Percentiles rank a stretch among this genome's conserved stretches.
phyloP scores from a whole-genome alignment of 352 stramenopile genomes.

The Discostella stelligera region DNA sequence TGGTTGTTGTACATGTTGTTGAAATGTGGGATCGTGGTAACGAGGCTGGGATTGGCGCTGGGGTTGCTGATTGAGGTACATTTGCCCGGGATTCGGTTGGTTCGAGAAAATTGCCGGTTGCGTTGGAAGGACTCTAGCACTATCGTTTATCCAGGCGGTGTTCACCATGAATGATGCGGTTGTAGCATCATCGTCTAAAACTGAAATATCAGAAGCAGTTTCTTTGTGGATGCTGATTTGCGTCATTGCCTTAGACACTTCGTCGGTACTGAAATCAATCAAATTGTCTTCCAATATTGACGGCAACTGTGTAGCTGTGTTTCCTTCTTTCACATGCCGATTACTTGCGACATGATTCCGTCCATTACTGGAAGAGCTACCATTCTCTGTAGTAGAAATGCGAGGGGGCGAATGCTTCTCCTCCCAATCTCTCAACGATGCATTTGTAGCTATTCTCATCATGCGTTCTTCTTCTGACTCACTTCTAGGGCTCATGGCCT shows the following conservation, averaged over 20 bases:
- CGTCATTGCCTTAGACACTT: conserved; percentile 20
- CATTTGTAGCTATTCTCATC: conserved; percentile 35
- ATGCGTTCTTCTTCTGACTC: conserved; percentile 42
- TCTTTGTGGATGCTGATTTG: background rate
- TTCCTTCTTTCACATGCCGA: conserved; percentile 8
- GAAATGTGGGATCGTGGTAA: conserved; percentile 40
- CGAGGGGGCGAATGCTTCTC: conserved; percentile 1
- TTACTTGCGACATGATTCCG: background rate
- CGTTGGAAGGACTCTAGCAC: background rate
- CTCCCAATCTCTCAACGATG: conserved; percentile 36
- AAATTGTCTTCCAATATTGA: conserved; percentile 43
- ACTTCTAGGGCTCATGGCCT: conserved; percentile 33
- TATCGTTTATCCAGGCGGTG: conserved; percentile 2
- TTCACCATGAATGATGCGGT: conserved; percentile 42
- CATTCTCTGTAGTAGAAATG: conserved; percentile 9
- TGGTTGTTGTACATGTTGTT: conserved; percentile 4
- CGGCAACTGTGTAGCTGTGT: conserved; percentile 12
- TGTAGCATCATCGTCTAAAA: conserved; percentile 49
- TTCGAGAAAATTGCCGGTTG: background rate
- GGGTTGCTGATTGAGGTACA: conserved; percentile 14
- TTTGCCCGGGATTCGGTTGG: conserved; percentile 1
- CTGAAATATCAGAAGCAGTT: conserved; percentile 36
- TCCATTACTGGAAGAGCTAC: conserved; percentile 6
- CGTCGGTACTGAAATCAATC: conserved; percentile 49
- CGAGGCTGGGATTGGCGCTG: background rate